These are phyloP conservation scores for Rheum nobile DNA, from an alignment of 148 eudicot species.

Conservation along the genomic window DNA sequence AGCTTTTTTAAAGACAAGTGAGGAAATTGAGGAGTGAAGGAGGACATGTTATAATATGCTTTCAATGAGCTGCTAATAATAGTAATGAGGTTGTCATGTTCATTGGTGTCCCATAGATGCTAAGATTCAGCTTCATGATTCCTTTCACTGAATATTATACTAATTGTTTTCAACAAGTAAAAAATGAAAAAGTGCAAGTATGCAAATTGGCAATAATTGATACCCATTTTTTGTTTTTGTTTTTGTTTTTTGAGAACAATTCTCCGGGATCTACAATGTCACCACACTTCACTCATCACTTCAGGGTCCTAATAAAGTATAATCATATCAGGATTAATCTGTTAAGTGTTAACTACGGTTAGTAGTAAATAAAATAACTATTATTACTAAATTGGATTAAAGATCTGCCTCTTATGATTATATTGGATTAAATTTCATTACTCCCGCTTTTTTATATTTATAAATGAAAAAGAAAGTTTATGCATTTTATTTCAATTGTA, in stretches of 20 bases:
- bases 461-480: too few species aligned
- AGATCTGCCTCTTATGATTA: too few species aligned
- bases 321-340: too few species aligned
- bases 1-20: neutral
- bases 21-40: neutral
- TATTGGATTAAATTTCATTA: too few species aligned
- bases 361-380: too few species aligned
- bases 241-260: neutral
- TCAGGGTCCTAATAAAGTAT: neutral
- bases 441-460: too few species aligned
- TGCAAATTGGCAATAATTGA: neutral
- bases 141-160: neutral
- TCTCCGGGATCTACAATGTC: neutral
- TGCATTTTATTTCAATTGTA: too few species aligned
- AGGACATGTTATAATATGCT: neutral
- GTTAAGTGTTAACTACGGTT: too few species aligned
- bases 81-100: neutral
- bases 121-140: constrained; percentile 1
- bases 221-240: neutral
- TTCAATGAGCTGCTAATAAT: neutral
- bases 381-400: too few species aligned
- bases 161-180: neutral
- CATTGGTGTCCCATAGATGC: neutral
- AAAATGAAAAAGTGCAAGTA: neutral
- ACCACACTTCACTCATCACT: neutral